Base-by-base conservation (phyloP, 1,284 basidiomycete species). In the Apiotrichum domesticum region DNA sequence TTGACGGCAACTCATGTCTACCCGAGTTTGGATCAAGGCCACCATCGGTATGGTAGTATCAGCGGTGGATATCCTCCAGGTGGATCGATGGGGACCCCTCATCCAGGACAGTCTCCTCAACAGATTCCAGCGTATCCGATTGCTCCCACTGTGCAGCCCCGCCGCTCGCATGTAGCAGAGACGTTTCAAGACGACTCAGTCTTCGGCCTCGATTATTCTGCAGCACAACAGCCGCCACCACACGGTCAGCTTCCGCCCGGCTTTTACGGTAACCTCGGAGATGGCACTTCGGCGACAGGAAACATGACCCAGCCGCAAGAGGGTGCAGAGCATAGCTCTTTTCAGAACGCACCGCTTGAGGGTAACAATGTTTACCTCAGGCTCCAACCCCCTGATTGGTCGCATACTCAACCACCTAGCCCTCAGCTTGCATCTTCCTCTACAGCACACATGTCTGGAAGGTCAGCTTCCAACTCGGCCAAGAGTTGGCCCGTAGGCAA, bases 191-290 rank as follows among this genome's bases (percentile, higher is more conserved):
- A 39, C 37, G 13, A 8, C 37, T 39, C 37, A 8, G 37, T 52
- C 46, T 52, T 59, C 39, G 29, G 54, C 0, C 55, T 59, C 21
- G 54, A 46, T 9, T 58, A 58, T 9, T 39, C 37, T 4, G 37
- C 37, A 8, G 37, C 37, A 8, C 37, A 39, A 13, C 37, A 8
- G 21, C 11, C 49, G 40, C 9, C 56, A 42, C 21, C 41, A 8
- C 34, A 39, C 7, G n/a, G n/a, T n/a, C 46, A 47, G 7, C 34
- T 47, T 34, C 35, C 46, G 3, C 34, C 33, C n/a, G 33, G 32
- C 4, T 54, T 51, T 29, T 54, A 46, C 35, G n/a, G 39, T 7
- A 46, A 50, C 34, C 45, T 48, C 35, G 51, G 37, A 1, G 52
- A 54, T 8, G 51, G 51, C 2, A 46, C 15, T 11, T 21, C 51